These are phyloP conservation scores for Vanderwaltozyma tropicalis DNA, from an alignment of 805 yeast species.

Conservation along the genomic window DNA sequence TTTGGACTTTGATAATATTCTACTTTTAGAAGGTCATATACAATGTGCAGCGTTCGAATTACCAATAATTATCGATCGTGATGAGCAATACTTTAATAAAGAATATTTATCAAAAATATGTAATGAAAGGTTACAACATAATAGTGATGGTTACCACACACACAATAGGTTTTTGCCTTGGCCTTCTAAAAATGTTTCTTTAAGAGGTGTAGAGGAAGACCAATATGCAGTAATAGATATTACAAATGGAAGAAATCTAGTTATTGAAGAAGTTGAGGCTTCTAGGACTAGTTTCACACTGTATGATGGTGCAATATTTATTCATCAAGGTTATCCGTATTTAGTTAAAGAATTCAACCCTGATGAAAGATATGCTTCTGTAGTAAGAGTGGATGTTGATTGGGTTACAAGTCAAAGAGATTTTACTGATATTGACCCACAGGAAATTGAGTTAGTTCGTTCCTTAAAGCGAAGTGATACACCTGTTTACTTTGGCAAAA, in stretches of 20 bases:
- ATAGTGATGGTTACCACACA: conserved; percentile 42
- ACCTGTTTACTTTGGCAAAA: conserved; percentile 68
- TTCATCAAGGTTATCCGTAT: conserved; percentile 90
- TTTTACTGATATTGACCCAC: conserved; percentile 86
- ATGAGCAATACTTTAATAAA: conserved; percentile 43
- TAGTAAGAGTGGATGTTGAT: conserved; percentile 80
- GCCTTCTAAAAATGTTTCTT: conserved; percentile 67
- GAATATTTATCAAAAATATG: conserved; percentile 28
- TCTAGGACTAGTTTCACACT: conserved; percentile 82
- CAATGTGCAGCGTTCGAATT: conserved; percentile 92
- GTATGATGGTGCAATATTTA: conserved; percentile 85
- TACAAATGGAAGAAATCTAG: conserved; percentile 62
- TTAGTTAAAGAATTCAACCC: conserved; percentile 75
- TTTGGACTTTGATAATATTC: conserved; percentile 47
- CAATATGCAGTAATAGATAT: conserved; percentile 83
- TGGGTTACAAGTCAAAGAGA: conserved; percentile 92
- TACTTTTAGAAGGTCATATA: conserved; percentile 69
- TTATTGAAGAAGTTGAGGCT: conserved; percentile 84
- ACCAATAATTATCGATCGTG: conserved; percentile 49
- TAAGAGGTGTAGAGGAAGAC: conserved; percentile 76
- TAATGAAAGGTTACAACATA: conserved; percentile 31
- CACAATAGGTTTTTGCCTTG: conserved; percentile 59
- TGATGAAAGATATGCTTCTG: conserved; percentile 72
- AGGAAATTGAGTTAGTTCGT: conserved; percentile 53
- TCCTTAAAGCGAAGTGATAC: conserved; percentile 40